Evolutionary conservation across 495 filamentous ascomycete species (phyloP).

Genomic region (Neurospora sp.): DNA sequence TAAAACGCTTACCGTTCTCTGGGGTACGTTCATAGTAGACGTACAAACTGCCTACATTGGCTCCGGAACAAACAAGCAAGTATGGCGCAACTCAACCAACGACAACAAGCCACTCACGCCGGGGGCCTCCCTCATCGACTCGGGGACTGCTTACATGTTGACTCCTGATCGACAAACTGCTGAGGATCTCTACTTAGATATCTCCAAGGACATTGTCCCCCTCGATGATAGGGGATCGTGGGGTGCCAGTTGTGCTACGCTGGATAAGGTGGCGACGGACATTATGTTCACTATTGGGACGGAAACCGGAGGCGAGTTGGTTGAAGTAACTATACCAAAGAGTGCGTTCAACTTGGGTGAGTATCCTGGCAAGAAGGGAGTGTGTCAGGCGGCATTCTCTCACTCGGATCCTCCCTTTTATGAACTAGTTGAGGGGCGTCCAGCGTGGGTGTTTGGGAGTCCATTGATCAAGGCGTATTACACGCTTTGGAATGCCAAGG

Average conservation of each 20-base stretch:
- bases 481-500: slow-evolving; percentile 15
- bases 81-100: slow-evolving; percentile 3
- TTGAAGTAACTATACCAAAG: slow-evolving; percentile 11
- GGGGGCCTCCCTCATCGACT: slow-evolving; percentile 13
- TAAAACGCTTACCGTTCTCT: slow-evolving; percentile 1
- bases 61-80: background rate
- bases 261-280: slow-evolving; percentile 7
- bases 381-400: slow-evolving; percentile 15
- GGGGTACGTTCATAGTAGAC: slow-evolving; percentile 8
- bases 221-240: slow-evolving; percentile 14
- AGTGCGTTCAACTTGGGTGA: slow-evolving; percentile 14
- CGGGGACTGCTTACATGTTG: slow-evolving; percentile 13
- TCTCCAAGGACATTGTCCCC: slow-evolving; percentile 11
- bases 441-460: slow-evolving; percentile 16
- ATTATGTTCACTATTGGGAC: slow-evolving; percentile 12
- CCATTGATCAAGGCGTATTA: slow-evolving; percentile 16
- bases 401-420: slow-evolving; percentile 1
- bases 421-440: slow-evolving; percentile 9
- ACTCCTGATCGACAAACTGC: slow-evolving; percentile 13
- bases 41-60: slow-evolving; percentile 5
- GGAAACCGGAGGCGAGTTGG: background rate
- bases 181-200: slow-evolving; percentile 10
- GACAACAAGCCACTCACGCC: background rate
- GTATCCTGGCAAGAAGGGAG: slow-evolving; percentile 12
- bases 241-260: slow-evolving; percentile 12